Base-by-base conservation (phyloP, 352 stramenopile species). In the Pythium sp. region DNA sequence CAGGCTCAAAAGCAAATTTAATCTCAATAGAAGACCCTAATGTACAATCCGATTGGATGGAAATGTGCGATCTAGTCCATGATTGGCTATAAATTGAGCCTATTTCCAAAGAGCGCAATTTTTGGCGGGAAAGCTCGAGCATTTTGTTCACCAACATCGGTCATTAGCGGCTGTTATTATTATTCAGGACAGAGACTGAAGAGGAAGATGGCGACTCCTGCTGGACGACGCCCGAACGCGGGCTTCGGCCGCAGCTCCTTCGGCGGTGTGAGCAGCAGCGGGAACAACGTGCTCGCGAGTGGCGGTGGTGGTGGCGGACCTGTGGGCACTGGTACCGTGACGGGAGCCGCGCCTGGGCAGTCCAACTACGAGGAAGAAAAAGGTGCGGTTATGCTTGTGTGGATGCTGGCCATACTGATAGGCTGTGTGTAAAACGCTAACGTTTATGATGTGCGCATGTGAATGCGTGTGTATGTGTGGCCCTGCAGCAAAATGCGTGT, bases 401-500 rank as follows among this genome's bases (percentile, higher is more conserved):
- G 11, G 22, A 22, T 57, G 24, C 3, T 30, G 4, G 12, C 11
- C 18, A 28, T 57, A 43, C 3, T 28, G 47, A 8, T 4, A 22
- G 47, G n/a, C 47, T 28, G n/a, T 24, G 14, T 7, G 24, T 26
- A 26, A 26, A 55, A 28, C 5, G 47, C n/a, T 55, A 55, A 28
- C 47, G 22, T 14, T 15, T 0, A 28, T 12, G 15, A 15, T 46
- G 38, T 46, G 38, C 12, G 38, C 12, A n/a, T 47, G 41, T 30
- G 32, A 60, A 26, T 43, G 12, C 18, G 26, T 58, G 1, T 32
- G 5, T 59, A 24, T 54, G 26, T 38, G 11, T 32, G 18, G 34
- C 22, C 7, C 3, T 70, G 56, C 51, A 95, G 87, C 79, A 12
- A 95, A 93, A 76, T 93, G 84, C 67, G 69, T 78, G n/a, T 67